Evolutionary conservation across 768 basidiomycete species (phyloP).

Genomic region (Clitopilus passeckerianus): DNA sequence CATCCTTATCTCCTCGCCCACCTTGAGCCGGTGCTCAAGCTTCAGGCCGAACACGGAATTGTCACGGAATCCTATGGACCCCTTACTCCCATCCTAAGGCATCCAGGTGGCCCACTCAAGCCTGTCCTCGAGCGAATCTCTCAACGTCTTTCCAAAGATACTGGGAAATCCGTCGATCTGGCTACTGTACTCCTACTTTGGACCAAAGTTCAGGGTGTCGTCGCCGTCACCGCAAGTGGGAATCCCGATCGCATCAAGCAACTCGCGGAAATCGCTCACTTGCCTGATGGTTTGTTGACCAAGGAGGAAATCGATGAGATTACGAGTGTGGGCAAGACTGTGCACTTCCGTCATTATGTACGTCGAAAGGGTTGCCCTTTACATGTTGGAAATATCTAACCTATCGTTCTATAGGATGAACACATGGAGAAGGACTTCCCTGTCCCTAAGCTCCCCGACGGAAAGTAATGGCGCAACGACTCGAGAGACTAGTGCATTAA

Average conservation of each 20-base stretch:
- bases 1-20: slow-evolving; percentile 29
- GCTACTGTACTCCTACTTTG: slow-evolving; percentile 22
- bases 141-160: slow-evolving; percentile 7
- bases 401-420: slow-evolving; percentile 16
- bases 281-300: slow-evolving; percentile 21
- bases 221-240: slow-evolving; percentile 26
- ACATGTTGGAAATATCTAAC: not conserved
- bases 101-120: slow-evolving; percentile 31
- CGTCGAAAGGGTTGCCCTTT: slow-evolving; percentile 4
- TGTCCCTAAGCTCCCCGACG: slow-evolving; percentile 22
- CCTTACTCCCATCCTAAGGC: slow-evolving; percentile 31
- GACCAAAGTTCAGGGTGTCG: slow-evolving; percentile 25
- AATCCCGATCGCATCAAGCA: slow-evolving; percentile 22
- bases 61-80: slow-evolving; percentile 31
- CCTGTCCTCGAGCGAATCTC: slow-evolving; percentile 26
- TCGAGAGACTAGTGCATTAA: too few species aligned
- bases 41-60: slow-evolving; percentile 32
- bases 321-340: slow-evolving; percentile 24
- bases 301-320: slow-evolving; percentile 28
- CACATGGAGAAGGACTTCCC: slow-evolving; percentile 32
- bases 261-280: slow-evolving; percentile 21
- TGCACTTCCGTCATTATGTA: slow-evolving; percentile 31
- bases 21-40: slow-evolving; percentile 25
- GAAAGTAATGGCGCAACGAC: not conserved
- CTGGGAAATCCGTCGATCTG: slow-evolving; percentile 2